These are phyloP conservation scores for Colletotrichum sp. DNA, from an alignment of 2,329 filamentous ascomycete species.

Conservation along the genomic window DNA sequence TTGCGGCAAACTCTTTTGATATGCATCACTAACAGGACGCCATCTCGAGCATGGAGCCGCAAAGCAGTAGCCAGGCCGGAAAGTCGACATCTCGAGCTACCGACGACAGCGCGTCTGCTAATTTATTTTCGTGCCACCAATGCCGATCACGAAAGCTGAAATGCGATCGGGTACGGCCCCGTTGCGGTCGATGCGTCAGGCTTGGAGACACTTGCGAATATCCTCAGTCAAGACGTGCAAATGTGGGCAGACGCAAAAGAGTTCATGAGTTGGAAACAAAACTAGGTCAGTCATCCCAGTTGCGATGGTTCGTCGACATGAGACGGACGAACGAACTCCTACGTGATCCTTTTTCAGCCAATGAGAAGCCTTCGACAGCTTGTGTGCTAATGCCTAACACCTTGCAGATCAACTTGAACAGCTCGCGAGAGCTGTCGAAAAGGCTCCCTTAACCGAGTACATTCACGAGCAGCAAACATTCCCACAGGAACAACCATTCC, in stretches of 20 bases:
- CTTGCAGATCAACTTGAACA: background rate
- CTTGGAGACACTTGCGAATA: slow-evolving; percentile 27
- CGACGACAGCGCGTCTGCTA: background rate
- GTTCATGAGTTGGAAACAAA: slow-evolving; percentile 30
- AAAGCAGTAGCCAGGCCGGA: background rate
- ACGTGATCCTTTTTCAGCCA: background rate
- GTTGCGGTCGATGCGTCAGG: slow-evolving; percentile 28
- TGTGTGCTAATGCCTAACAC: slow-evolving; percentile 21
- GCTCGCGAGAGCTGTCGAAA: slow-evolving; percentile 22
- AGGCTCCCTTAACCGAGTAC: background rate
- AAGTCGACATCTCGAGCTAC: background rate
- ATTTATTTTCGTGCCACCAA: slow-evolving; percentile 27
- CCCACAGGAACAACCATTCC: background rate
- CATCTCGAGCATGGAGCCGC: background rate
- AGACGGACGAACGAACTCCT: background rate
- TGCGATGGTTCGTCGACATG: background rate
- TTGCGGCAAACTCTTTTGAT: background rate
- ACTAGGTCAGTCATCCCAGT: background rate
- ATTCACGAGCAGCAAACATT: background rate
- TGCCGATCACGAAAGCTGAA: slow-evolving; percentile 32
- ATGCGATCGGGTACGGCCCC: slow-evolving; percentile 30
- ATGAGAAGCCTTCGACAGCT: background rate
- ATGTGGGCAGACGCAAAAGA: slow-evolving; percentile 23
- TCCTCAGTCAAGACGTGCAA: slow-evolving; percentile 26
- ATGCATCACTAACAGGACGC: background rate